Evolutionary conservation across 2,329 filamentous ascomycete species (phyloP), one percentile per base, ranked within the genome.

Genomic region (Metarhizium sp.): DNA sequence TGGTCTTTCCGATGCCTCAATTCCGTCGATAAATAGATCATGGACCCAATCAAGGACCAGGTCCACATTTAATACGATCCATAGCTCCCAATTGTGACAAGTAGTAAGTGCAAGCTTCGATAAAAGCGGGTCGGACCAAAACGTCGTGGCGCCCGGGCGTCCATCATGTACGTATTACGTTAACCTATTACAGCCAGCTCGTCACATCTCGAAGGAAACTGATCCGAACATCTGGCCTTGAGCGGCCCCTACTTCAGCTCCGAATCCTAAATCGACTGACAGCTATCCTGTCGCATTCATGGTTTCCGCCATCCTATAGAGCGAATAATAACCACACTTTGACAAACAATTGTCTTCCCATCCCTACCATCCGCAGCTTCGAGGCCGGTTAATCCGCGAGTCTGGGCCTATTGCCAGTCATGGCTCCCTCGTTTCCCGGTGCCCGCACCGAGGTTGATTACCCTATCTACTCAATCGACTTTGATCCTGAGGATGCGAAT

Each of bases 381-480:
- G 20, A 45, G 18, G 40, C 40, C 40, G 25, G 25, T 25, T 25
- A 25, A 25, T 25, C 25, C 25, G 40, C 40, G 20, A 46, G 43
- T n/a, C 18, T 25, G 25, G 46, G 4, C 30, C 40, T 14, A 3
- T 40, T 34, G 40, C 42, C 51, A 40, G 56, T 14, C 58, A 75
- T 75, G 73, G 64, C 71, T 53, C 64, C 68, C 51, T 64, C 67
- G 25, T 70, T 82, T 59, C 71, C 73, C 54, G 71, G 71, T 57
- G 80, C 86, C 58, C 86, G 84, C 69, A 75, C 84, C 62, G 82
- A 83, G 55, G 81, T 95, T 60, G 82, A 84, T 56, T 96, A 92
- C 71, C 92, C 92, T 51, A 81, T 95, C 57, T 96, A 91, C 70
- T 84, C 87, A 55, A 88, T 90, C 68, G 91, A 91, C 66, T 96